Percentiles rank a stretch among this genome's conserved stretches.
These are phyloP conservation scores for Calocera viscosa DNA, from an alignment of 768 basidiomycete species.

Conservation along the genomic window DNA sequence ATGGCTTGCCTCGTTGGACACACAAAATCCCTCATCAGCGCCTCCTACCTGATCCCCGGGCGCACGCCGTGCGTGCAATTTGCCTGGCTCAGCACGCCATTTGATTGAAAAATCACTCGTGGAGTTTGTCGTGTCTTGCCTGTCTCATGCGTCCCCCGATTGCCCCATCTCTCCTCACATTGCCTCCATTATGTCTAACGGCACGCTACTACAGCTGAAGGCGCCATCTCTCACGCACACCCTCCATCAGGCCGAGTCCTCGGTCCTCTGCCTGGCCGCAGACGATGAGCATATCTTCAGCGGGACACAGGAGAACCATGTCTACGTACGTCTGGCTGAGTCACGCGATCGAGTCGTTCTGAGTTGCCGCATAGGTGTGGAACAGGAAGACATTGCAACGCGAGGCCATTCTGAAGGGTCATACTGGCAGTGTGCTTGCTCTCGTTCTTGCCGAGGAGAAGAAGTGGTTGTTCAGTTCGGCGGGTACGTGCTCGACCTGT, in stretches of 20 bases:
- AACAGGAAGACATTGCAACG: conserved; percentile 58
- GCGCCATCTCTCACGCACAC: conserved; percentile 51
- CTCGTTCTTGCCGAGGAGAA: conserved; percentile 63
- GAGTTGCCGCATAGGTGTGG: conserved; percentile 56
- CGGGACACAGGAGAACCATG: conserved; percentile 66
- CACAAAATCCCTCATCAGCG: background rate
- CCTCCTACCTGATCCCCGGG: too few species aligned
- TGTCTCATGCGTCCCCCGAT: background rate
- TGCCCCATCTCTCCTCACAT: background rate
- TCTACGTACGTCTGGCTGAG: conserved; percentile 41
- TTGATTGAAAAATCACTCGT: background rate
- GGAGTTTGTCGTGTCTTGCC: background rate
- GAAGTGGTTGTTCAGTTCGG: conserved; percentile 81
- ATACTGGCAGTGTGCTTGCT: conserved; percentile 72
- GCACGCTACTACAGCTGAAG: background rate
- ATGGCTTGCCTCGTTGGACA: background rate
- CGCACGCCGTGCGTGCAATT: background rate
- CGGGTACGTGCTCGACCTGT: conserved; percentile 39
- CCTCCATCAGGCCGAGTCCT: conserved; percentile 54
- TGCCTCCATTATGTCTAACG: background rate
- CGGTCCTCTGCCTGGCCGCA: conserved; percentile 63
- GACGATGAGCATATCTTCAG: conserved; percentile 64
- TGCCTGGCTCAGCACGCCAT: background rate
- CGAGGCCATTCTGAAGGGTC: conserved; percentile 58
- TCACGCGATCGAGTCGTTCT: background rate